A percentile compares a stretch with the other conserved stretches of the same genome.
Evolutionary conservation across 306 rosid genomes (phyloP).

Genomic region (Dalbergia oliveri): DNA sequence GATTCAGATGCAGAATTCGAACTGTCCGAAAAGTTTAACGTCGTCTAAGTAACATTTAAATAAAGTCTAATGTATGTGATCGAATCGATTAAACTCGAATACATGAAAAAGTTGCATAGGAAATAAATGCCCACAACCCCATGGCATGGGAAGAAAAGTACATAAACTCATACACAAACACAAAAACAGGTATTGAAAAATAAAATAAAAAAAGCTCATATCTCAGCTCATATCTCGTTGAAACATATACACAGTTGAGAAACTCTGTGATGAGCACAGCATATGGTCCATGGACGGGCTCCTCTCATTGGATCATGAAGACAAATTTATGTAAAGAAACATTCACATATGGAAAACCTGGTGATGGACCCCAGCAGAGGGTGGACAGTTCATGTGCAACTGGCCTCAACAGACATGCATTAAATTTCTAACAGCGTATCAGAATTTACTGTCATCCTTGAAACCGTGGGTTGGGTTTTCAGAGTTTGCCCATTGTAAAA

Average conservation of each 20-base stretch:
- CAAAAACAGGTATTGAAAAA: background rate
- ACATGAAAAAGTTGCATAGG: background rate
- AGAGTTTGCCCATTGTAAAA: background rate
- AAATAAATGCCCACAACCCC: background rate
- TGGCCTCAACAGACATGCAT: slow-evolving; percentile 26
- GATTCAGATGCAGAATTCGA: background rate
- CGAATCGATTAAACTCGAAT: background rate
- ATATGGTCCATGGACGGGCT: background rate
- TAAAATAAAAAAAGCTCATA: background rate
- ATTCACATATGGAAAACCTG: slow-evolving; percentile 25
- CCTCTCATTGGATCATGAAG: background rate
- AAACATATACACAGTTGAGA: background rate
- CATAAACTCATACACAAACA: background rate
- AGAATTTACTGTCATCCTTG: slow-evolving; percentile 5
- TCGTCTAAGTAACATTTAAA: background rate
- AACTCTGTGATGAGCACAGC: background rate
- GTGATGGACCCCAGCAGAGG: slow-evolving; percentile 27
- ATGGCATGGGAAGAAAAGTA: background rate
- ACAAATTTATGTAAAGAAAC: slow-evolving; percentile 4
- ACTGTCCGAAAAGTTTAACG: background rate
- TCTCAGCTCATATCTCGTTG: background rate
- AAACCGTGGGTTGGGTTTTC: background rate
- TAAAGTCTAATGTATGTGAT: background rate
- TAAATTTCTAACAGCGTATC: slow-evolving; percentile 20
- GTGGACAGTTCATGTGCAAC: slow-evolving; percentile 18